A percentile compares a stretch with the other conserved stretches of the same genome.
Conservation (phyloP, 2,329 filamentous ascomycete genomes). For the Ceratocystis destructans region DNA sequence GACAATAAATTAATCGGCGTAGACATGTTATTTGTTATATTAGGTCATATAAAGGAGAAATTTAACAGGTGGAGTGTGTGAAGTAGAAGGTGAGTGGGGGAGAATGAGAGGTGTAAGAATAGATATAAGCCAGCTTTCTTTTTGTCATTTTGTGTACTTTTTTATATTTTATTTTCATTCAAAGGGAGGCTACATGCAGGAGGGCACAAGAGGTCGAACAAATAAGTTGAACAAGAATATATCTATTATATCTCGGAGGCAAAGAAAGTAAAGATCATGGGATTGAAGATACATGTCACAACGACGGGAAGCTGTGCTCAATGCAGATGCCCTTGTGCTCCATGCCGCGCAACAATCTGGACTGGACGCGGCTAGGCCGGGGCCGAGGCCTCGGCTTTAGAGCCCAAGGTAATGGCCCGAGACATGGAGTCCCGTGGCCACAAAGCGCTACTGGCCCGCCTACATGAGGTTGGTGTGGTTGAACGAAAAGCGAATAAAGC, state of each 20-base stretch:
- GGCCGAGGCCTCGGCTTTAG: not conserved
- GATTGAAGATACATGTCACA: not conserved
- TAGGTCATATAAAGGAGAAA: too few species aligned
- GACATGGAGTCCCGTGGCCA: not conserved
- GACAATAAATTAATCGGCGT: too few species aligned
- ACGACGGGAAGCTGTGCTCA: not conserved
- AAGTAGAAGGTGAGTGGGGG: too few species aligned
- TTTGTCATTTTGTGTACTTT: too few species aligned
- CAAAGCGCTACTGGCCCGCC: not conserved
- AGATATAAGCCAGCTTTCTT: too few species aligned
- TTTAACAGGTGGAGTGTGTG: too few species aligned
- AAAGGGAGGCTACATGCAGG: not conserved
- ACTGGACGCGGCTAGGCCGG: not conserved
- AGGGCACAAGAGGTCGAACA: not conserved
- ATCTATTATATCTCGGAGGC: not conserved
- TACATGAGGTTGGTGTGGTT: not conserved
- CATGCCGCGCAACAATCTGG: not conserved
- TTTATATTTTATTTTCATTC: too few species aligned
- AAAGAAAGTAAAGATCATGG: not conserved
- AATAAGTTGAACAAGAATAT: not conserved
- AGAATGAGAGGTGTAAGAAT: too few species aligned
- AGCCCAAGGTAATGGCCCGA: not conserved
- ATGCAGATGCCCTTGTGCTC: not conserved
- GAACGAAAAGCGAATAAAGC: not conserved
- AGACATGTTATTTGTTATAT: too few species aligned